phyloP scores from a whole-genome alignment of 108 stramenopile species.

The Epipyxis sp. region DNA sequence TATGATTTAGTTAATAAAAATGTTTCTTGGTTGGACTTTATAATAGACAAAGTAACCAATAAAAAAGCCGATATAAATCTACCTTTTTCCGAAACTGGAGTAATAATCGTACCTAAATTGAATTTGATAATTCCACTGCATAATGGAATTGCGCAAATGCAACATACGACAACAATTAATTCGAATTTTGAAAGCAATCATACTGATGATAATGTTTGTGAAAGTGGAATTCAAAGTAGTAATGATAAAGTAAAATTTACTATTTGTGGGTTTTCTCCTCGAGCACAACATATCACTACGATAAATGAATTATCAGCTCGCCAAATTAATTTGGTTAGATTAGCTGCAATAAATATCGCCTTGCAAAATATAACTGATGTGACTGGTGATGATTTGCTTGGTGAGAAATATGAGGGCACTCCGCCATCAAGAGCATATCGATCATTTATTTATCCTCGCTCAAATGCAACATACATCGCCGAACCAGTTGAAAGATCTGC shows the following conservation, averaged over 20 bases:
- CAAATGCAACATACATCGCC: neutral
- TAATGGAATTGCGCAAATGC: neutral
- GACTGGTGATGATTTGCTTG: neutral
- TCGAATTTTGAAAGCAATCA: too few species aligned
- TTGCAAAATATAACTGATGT: neutral
- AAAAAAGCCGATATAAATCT: too few species aligned
- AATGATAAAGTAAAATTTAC: neutral
- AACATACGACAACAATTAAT: neutral
- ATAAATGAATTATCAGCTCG: neutral
- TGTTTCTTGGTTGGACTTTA: too few species aligned
- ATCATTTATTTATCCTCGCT: neutral
- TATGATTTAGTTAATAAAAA: too few species aligned
- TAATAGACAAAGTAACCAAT: too few species aligned
- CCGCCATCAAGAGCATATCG: neutral
- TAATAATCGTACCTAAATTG: neutral
- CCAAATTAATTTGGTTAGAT: neutral
- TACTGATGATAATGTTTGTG: neutral
- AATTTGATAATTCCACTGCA: neutral
- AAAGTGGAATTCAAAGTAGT: neutral
- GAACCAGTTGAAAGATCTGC: constrained; percentile 1
- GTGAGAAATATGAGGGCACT: neutral
- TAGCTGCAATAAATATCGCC: neutral
- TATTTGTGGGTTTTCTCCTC: constrained; percentile 11
- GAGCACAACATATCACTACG: neutral
- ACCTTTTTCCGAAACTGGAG: neutral